Evolutionary conservation across 352 stramenopile genomes (phyloP).

Genomic region (Phytophthora agathidicida): DNA sequence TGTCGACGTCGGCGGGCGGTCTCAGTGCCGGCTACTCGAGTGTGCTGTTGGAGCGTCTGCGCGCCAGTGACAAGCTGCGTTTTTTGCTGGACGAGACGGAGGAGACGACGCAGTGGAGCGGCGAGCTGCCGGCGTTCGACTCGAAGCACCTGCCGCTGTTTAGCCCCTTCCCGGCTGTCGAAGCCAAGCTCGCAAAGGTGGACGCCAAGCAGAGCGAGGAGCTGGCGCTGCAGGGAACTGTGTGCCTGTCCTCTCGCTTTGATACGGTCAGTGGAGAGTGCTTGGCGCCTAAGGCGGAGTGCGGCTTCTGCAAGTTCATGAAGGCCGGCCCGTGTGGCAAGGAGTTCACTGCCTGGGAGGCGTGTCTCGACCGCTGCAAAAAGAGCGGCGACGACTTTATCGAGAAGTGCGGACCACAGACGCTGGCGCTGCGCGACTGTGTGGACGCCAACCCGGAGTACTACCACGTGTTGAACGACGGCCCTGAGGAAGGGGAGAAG

Average conservation of each 20-base stretch:
- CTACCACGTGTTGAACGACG: constrained; percentile 84
- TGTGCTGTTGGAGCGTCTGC: constrained; percentile 80
- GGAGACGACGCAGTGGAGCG: constrained; percentile 47
- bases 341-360: constrained; percentile 85
- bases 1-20: constrained; percentile 56
- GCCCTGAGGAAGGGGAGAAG: constrained; percentile 42
- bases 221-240: constrained; percentile 55
- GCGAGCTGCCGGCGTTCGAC: constrained; percentile 72
- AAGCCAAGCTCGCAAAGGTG: constrained; percentile 42
- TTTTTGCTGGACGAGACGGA: constrained; percentile 50
- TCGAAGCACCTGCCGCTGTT: constrained; percentile 80
- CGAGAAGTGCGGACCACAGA: constrained; percentile 76
- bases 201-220: constrained; percentile 23
- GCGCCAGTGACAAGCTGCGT: constrained; percentile 61
- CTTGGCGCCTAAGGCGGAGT: constrained; percentile 76
- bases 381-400: constrained; percentile 79
- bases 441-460: constrained; percentile 90
- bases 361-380: constrained; percentile 82
- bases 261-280: constrained; percentile 60
- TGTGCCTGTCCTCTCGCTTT: constrained; percentile 75
- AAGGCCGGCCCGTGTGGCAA: constrained; percentile 84
- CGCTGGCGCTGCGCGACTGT: constrained; percentile 80
- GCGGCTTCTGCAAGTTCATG: constrained; percentile 92
- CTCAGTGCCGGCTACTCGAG: constrained; percentile 65
- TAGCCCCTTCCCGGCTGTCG: constrained; percentile 73